These are phyloP conservation scores for Tetraselmis striata DNA, from an alignment of 139 green algal genomes.

Conservation along the genomic window DNA sequence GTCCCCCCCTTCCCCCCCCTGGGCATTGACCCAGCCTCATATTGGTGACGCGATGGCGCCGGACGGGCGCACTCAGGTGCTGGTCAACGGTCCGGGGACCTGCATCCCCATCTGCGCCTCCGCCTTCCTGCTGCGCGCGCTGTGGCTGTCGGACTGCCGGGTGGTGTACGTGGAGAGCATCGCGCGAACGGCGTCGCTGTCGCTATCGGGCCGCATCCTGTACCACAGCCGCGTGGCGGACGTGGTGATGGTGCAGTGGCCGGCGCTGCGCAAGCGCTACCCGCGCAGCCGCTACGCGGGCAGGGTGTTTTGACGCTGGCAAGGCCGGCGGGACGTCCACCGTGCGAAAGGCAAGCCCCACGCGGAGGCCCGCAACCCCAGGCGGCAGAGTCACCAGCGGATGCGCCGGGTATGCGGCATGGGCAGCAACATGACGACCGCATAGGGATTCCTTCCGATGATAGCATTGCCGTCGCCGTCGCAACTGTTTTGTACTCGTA, in stretches of 20 bases:
- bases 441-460: too few relatives aligned
- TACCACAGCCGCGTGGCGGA: constrained; percentile 62
- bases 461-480: too few relatives aligned
- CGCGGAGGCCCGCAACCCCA: too few relatives aligned
- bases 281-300: constrained; percentile 50
- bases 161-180: constrained; percentile 88
- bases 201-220: constrained; percentile 75
- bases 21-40: neutral
- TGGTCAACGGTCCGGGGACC: constrained; percentile 83
- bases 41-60: neutral
- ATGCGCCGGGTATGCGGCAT: too few relatives aligned
- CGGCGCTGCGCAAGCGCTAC: constrained; percentile 45
- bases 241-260: constrained; percentile 69
- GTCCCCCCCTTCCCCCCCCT: neutral
- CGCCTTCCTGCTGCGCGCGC: constrained; percentile 35
- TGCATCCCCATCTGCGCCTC: constrained; percentile 72
- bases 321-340: too few relatives aligned
- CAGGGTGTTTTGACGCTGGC: constrained; percentile 52
- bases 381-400: too few relatives aligned
- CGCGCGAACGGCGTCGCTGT: constrained; percentile 61
- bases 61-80: constrained; percentile 47
- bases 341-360: too few relatives aligned
- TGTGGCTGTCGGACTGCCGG: constrained; percentile 25
- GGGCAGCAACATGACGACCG: too few relatives aligned
- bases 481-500: too few relatives aligned